Base-by-base conservation (phyloP, 257 asterid genomes). In the Rehmannia glutinosa region DNA sequence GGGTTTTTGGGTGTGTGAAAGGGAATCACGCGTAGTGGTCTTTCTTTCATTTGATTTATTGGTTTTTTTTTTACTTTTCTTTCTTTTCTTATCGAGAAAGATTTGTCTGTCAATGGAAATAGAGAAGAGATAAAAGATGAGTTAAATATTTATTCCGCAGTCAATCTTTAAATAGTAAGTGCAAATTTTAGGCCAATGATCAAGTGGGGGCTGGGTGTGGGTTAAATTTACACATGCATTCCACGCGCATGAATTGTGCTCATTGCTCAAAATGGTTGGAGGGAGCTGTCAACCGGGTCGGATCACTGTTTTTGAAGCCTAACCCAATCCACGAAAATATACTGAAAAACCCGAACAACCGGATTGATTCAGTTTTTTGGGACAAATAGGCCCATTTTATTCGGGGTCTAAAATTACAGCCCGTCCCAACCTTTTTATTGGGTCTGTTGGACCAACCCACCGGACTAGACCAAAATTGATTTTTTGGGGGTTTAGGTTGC, bases 1-100 rank as follows among this genome's bases (percentile, higher is more conserved):
- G 85, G 88, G 83, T 77, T 83, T 78, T 6, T 11, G 36, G 45
- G 59, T 24, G 82, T 33, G 76, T 61, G 52, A 61, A 62, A 51
- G 68, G 47, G 65, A 54, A 74, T 65, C 8, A 64, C 72, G 79
- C 81, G 77, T 69, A 59, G 38, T 42, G 36, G 66, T 39, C 45
- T 61, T 62, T 35, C 51, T 63, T 33, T 62, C 72, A 54, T 38
- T 62, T 69, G 57, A 69, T 54, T 75, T 46, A 16, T 24, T 45
- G 54, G 66, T 9, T 30, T 43, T 4, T 28, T 35, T 30, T 53
- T 67, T 43, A 21, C 39, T 38, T 3, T 10, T 8, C 25, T 0
- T 60, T 8, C 52, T 25, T 61, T 60, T 67, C 21, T 16, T 59
- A 6, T 10, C 2, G 20, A 32, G 28, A 65, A 58, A 66, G 59